These are phyloP conservation scores for Thalassiosira oceanica DNA, from an alignment of 352 stramenopile species.

Conservation along the genomic window DNA sequence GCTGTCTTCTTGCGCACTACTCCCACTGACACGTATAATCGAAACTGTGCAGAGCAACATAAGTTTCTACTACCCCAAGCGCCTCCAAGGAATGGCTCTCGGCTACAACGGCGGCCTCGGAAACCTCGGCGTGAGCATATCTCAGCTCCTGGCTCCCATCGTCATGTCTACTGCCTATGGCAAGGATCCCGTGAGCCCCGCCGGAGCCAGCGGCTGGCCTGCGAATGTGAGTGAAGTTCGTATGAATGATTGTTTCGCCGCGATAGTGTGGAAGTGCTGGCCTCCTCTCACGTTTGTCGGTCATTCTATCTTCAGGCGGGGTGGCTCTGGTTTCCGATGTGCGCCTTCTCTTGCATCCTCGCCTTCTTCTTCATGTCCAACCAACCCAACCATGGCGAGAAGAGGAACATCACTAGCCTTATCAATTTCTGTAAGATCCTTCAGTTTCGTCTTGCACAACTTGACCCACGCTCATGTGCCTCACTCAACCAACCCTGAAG, in stretches of 20 bases:
- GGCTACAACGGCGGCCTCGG: conserved; percentile 32
- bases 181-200: background rate
- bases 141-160: conserved; percentile 34
- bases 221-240: too few species aligned
- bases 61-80: conserved; percentile 34
- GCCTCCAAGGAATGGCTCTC: conserved; percentile 21
- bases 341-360: conserved; percentile 9
- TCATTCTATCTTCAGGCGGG: too few species aligned
- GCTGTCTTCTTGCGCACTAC: too few species aligned
- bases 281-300: too few species aligned
- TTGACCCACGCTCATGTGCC: too few species aligned
- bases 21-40: too few species aligned
- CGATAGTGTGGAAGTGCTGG: too few species aligned
- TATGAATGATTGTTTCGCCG: too few species aligned
- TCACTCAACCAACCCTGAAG: background rate
- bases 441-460: too few species aligned
- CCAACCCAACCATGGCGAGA: conserved; percentile 22
- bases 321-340: conserved; percentile 39
- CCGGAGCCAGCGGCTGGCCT: conserved; percentile 15
- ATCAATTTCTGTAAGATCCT: too few species aligned
- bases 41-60: too few species aligned
- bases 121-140: conserved; percentile 26
- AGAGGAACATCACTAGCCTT: conserved; percentile 5
- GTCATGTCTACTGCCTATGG: conserved; percentile 21
- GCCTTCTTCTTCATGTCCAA: conserved; percentile 40